Evolutionary conservation across 176 grass and related monocot genomes (phyloP).

Genomic region (Saccharum spontaneum): DNA sequence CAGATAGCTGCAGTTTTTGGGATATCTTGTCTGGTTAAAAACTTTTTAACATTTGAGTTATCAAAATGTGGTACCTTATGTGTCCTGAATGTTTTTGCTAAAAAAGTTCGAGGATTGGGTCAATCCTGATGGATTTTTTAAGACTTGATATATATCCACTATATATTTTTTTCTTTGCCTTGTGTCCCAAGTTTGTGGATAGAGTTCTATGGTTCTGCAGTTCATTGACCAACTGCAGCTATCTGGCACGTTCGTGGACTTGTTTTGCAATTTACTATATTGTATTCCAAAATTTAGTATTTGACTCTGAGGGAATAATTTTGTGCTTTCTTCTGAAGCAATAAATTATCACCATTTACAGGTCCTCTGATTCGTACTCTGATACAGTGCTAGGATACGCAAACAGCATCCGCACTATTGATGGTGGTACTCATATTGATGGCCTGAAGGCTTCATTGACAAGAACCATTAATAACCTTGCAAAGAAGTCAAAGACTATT

Average conservation of each 20-base stretch:
- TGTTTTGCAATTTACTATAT: background rate
- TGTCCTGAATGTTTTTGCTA: background rate
- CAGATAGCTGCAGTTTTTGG: background rate
- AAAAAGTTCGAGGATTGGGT: background rate
- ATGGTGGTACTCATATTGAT: constrained; percentile 98
- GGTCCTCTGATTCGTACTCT: constrained; percentile 94
- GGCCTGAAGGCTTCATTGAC: constrained; percentile 89
- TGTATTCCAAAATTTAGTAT: background rate
- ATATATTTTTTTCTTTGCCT: background rate
- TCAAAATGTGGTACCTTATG: background rate
- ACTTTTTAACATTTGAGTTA: background rate
- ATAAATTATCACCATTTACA: constrained; percentile 45
- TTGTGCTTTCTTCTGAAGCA: constrained; percentile 21
- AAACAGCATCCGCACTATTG: constrained; percentile 96
- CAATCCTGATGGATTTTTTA: background rate
- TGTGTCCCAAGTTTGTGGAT: background rate
- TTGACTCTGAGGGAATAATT: background rate
- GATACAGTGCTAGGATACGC: constrained; percentile 96
- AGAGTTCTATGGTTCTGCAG: background rate
- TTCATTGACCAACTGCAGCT: background rate
- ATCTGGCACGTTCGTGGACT: background rate
- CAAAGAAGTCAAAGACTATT: constrained; percentile 77
- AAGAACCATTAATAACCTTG: constrained; percentile 87
- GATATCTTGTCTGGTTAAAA: background rate
- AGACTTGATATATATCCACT: background rate